Evolutionary conservation across 768 basidiomycete species (phyloP), one percentile per base, ranked within the genome.

Genomic region (Amyloporia xantha): DNA sequence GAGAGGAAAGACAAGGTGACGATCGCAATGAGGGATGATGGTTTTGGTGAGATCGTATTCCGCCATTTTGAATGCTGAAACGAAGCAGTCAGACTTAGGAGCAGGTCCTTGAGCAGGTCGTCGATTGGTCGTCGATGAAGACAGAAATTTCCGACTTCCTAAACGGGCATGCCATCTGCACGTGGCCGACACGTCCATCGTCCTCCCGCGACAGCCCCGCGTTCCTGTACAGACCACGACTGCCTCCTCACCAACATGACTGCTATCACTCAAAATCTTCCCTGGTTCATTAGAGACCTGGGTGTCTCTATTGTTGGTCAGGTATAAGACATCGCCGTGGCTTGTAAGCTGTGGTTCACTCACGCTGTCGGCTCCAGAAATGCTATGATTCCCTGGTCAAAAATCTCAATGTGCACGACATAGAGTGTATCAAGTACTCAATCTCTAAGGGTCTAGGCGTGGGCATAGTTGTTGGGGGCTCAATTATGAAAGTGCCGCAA

Each of bases 401-500:
- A 70, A 79, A 97, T 64, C 77, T 95, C 48, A 69, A 96, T 65
- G 55, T 96, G 17, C 60, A 60, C 12, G 85, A 96, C 65, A 72
- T 82, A 7, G 72, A 85, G 50, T 99, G 96, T 67, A 72, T 98
- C 62, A 93, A 93, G 67, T 91, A 91, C 66, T 79, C 91, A 1
- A 64, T 96, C 46, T 96, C 93, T 2, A 98, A 98, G 63, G 93
- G 84, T 0, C 71, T 99, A 5, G 94, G 96, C 0, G 68, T 99
- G 13, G 95, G 86, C 0, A 94, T 98, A 44, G 93, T 98, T 37
- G 71, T 88, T 1, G 95, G 89, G 36, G 94, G 94, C 0, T 83
- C 86, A 2, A 89, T 99, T 53, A 88, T 99, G 82, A 99, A 99
- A 68, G 78, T 98, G 2, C 95, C 95, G 1, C 95, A 98, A 63